Conservation (phyloP, 1,284 basidiomycete species). For the Pascua guehoae region DNA sequence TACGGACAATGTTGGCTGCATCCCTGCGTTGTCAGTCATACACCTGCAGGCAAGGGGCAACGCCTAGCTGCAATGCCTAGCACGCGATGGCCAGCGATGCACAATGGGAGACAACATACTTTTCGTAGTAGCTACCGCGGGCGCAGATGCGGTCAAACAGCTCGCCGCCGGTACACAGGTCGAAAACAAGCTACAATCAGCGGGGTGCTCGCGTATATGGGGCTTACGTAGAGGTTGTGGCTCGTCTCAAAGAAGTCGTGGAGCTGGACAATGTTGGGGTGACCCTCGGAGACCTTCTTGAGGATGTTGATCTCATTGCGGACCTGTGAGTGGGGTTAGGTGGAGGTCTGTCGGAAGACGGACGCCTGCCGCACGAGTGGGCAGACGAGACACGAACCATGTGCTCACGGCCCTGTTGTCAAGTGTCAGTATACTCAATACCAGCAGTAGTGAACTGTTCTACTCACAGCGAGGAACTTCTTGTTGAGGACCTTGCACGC, state of each 20-base stretch:
- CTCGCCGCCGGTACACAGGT: slow-evolving; percentile 95
- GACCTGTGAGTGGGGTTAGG: slow-evolving; percentile 57
- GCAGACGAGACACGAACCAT: slow-evolving; percentile 58
- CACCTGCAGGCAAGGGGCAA: no score
- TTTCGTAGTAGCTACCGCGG: slow-evolving; percentile 93
- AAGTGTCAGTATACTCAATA: slow-evolving; percentile 3
- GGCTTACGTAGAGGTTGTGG: slow-evolving; percentile 73
- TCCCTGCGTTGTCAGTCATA: slow-evolving; percentile 57
- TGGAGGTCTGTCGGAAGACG: background rate
- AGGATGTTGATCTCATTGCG: slow-evolving; percentile 95
- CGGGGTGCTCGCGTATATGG: background rate
- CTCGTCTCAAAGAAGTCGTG: slow-evolving; percentile 98
- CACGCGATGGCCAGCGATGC: no score
- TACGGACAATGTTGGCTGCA: slow-evolving; percentile 82
- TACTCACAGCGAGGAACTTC: slow-evolving; percentile 75
- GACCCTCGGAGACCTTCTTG: slow-evolving; percentile 88
- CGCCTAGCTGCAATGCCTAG: no score
- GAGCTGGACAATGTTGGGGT: slow-evolving; percentile 81
- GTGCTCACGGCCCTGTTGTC: slow-evolving; percentile 67
- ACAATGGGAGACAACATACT: slow-evolving; percentile 50
- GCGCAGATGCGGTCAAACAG: slow-evolving; percentile 98
- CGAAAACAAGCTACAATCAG: slow-evolving; percentile 67
- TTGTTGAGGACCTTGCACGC: slow-evolving; percentile 68
- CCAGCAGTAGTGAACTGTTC: background rate
- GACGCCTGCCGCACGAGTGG: background rate